phyloP scores from a whole-genome alignment of 257 asterid genomes.

The Lantana camara region DNA sequence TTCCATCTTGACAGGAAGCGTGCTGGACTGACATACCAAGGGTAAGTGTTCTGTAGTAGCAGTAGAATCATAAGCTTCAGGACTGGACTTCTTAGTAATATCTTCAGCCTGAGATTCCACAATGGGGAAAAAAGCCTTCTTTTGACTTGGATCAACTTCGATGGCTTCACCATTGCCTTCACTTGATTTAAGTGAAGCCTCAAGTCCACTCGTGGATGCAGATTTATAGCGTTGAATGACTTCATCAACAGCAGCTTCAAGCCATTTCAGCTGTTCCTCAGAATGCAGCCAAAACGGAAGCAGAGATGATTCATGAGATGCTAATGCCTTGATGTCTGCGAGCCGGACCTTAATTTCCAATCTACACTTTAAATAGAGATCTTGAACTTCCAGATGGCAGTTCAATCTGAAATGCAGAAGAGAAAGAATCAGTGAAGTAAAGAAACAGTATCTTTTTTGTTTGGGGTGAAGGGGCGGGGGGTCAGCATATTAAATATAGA shows the following conservation, averaged over 20 bases:
- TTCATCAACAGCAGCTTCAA: conserved; percentile 55
- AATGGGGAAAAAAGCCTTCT: conserved; percentile 28
- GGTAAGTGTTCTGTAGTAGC: conserved; percentile 30
- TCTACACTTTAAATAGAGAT: conserved; percentile 43
- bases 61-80: conserved; percentile 39
- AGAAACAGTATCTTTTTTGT: no score
- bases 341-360: conserved; percentile 77
- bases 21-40: conserved; percentile 20
- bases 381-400: conserved; percentile 39
- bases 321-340: conserved; percentile 71
- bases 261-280: conserved; percentile 55
- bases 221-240: conserved; percentile 32
- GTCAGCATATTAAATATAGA: conserved; percentile 1
- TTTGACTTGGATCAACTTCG: conserved; percentile 36
- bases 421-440: conserved; percentile 26
- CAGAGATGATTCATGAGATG: conserved; percentile 61
- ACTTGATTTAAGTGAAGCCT: conserved; percentile 33
- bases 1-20: conserved; percentile 29
- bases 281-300: conserved; percentile 88
- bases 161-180: conserved; percentile 35
- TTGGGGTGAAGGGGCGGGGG: no score
- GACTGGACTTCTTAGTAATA: conserved; percentile 25
- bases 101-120: conserved; percentile 34
- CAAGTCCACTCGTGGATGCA: conserved; percentile 37
- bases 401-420: conserved; percentile 47